Conservation (phyloP, 306 rosid species). For the Citrullus mucosospermus region DNA sequence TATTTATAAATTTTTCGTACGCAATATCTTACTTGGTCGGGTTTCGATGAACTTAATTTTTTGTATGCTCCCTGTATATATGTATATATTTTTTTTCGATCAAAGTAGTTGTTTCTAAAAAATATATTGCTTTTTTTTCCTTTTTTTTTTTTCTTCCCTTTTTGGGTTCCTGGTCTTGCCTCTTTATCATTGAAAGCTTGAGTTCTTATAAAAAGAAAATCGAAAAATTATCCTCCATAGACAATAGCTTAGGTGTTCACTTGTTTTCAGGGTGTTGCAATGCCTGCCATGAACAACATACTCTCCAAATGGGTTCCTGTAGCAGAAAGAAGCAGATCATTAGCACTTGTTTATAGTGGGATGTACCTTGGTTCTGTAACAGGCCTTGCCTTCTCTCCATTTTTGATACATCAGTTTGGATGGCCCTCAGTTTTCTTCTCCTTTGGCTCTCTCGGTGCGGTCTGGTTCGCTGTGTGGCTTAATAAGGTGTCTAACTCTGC, state of each 20-base stretch:
- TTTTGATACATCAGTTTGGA: constrained; percentile 77
- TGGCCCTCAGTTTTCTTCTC: constrained; percentile 99
- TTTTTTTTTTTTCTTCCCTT: too few relatives aligned
- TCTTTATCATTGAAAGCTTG: too few relatives aligned
- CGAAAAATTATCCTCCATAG: neutral
- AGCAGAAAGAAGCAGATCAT: constrained; percentile 89
- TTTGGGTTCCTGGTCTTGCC: too few relatives aligned
- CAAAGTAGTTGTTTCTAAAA: too few relatives aligned
- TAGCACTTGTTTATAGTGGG: constrained; percentile 93
- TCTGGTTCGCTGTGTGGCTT: constrained; percentile 75
- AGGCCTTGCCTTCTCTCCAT: constrained; percentile 93
- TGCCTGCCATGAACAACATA: constrained; percentile 99
- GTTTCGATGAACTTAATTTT: too few relatives aligned
- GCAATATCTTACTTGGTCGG: too few relatives aligned
- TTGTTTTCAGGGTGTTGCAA: constrained; percentile 78
- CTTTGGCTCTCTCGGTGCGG: constrained; percentile 89
- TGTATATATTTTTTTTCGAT: too few relatives aligned
- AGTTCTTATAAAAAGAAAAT: too few relatives aligned
- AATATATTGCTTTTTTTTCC: too few relatives aligned
- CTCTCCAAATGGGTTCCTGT: constrained; percentile 97
- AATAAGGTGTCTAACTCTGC: constrained; percentile 42
- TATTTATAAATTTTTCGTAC: too few relatives aligned
- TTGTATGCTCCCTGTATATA: too few relatives aligned
- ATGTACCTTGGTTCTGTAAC: constrained; percentile 99
- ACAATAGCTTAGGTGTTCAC: constrained; percentile 5